These are phyloP conservation scores for Lanzia echinophila DNA, from an alignment of 2,329 filamentous ascomycete genomes.

Conservation along the genomic window DNA sequence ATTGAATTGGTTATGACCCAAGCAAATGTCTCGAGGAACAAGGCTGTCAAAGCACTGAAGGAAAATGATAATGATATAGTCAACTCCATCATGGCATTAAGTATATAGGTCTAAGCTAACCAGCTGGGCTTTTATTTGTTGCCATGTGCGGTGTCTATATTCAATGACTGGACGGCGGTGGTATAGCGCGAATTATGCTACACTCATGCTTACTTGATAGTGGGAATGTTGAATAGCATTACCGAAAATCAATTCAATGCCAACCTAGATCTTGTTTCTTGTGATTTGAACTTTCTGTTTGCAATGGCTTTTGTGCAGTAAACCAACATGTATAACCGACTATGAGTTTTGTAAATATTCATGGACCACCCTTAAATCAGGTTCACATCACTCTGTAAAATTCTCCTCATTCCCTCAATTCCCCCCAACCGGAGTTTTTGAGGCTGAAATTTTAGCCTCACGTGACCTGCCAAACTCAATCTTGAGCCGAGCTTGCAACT, in stretches of 20 bases:
- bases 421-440: too few relatives aligned
- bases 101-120: conserved; percentile 50
- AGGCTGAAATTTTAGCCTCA: conserved; percentile 11
- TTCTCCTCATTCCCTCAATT: too few relatives aligned
- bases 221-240: conserved; percentile 1
- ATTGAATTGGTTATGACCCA: conserved; percentile 99
- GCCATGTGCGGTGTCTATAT: background rate
- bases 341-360: too few relatives aligned
- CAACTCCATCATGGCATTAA: conserved; percentile 99
- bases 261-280: too few relatives aligned
- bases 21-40: conserved; percentile 93
- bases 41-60: conserved; percentile 96
- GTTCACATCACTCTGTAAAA: too few relatives aligned
- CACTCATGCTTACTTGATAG: background rate
- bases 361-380: too few relatives aligned
- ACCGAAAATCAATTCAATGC: conserved; percentile 3
- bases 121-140: conserved; percentile 9
- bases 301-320: too few relatives aligned
- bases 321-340: too few relatives aligned
- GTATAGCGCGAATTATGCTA: conserved; percentile 9
- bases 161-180: background rate
- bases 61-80: conserved; percentile 99
- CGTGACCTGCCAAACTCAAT: conserved; percentile 14
- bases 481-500: conserved; percentile 13
- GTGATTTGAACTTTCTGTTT: background rate